Base-by-base conservation (phyloP, 345 rosid species). In the Rubroshorea leprosula region DNA sequence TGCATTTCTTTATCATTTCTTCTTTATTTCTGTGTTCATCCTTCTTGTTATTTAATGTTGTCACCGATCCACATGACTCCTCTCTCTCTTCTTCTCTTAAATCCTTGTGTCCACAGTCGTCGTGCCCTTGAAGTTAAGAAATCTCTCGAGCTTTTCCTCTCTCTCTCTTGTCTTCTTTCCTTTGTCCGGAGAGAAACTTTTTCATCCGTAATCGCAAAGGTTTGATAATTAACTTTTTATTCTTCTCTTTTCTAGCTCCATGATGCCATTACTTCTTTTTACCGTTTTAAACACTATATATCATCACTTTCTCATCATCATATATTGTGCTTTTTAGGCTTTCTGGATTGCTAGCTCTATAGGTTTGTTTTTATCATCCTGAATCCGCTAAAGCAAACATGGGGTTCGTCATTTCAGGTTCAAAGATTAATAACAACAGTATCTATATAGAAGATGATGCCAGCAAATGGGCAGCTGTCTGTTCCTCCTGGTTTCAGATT, bases 401-500 rank as follows among this genome's bases (percentile, higher is more conserved):
- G n/a, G n/a, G n/a, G n/a, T n/a, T n/a, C n/a, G n/a, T n/a, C n/a
- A n/a, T n/a, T n/a, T n/a, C n/a, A n/a, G n/a, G n/a, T n/a, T n/a
- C n/a, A n/a, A n/a, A n/a, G n/a, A n/a, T n/a, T n/a, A n/a, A n/a
- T n/a, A n/a, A n/a, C n/a, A n/a, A n/a, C n/a, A n/a, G n/a, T n/a
- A n/a, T n/a, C n/a, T n/a, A n/a, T n/a, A n/a, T n/a, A 60, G 45
- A 55, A 29, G 58, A 76, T 74, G 78, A 78, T 84, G 89, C 64
- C 78, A 6, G 90, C 83, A 70, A 81, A 80, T 51, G 95, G 87
- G 58, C 80, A 80, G 49, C 64, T 86, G 0, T 76, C 96, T 2
- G 99, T 93, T 52, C 99, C 99, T 41, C 99, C 99, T 2, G 99
- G 99, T 3, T 93, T 93, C 66, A 62, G 99, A 56, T 92, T 92